Evolutionary conservation across 1,284 basidiomycete species (phyloP), one percentile per base, ranked within the genome.

Genomic region (Malassezia japonica): DNA sequence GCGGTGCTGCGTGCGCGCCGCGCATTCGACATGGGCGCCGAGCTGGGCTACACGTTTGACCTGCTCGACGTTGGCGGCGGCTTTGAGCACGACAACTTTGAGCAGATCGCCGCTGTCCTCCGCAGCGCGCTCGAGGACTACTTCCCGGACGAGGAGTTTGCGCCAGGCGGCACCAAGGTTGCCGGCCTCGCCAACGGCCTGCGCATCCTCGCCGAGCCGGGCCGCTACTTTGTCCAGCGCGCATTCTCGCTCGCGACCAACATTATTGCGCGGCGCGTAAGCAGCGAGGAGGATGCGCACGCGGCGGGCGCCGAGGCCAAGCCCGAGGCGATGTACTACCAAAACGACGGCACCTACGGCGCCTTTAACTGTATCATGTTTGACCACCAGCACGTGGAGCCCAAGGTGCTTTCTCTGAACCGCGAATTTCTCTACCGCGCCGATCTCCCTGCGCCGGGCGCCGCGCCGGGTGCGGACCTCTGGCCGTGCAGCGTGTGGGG

Each of bases 361-460:
- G 86, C 92, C 18, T 96, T 98, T 81, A 96, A 98, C 80, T 90
- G 87, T 75, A 86, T 88, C 75, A 78, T 92, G 70, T 92, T 91
- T 74, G 88, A 92, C 76, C 89, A 91, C 76, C 86, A 89, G 71
- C 80, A 83, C 55, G 84, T 87, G 16, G 80, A 84, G 66, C 88
- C 88, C 34, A 83, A 86, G 74, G 85, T 88, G 24, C 78, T 91
- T 45, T 80, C 80, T 16, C 67, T 72, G 3, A 49, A 61, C 8
- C 50, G 59, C 34, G 46, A 65, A 40, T 70, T 63, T 37, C 62
- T 58, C 12, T 72, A 71, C 75, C 62, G 75, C 71, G 33, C 74
- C 61, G 35, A 48, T 16, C 28, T 75, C 23, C 72, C 46, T 5
- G 49, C 64, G 4, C 65, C 65, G 0, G 64, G 64, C 25, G 50